Evolutionary conservation across 306 rosid species (phyloP).

Genomic region (Chamaecrista fasciculata): DNA sequence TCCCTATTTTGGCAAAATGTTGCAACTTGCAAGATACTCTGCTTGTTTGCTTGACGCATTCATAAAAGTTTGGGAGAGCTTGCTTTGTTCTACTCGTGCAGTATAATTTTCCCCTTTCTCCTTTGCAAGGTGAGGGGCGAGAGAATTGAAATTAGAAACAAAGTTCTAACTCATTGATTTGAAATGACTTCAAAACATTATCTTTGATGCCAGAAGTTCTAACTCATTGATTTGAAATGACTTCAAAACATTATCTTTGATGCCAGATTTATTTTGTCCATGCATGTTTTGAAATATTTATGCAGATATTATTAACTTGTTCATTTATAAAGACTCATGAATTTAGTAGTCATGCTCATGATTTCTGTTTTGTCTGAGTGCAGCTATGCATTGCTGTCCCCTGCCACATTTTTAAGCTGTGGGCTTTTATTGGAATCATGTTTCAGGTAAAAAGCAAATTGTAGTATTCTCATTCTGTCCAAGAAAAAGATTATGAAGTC

Average conservation of each 20-base stretch:
- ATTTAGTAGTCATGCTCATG: constrained; percentile 22
- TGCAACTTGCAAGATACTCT: constrained; percentile 7
- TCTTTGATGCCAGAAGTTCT: constrained; percentile 4
- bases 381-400: constrained; percentile 98
- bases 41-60: constrained; percentile 21
- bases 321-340: constrained; percentile 4
- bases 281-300: neutral
- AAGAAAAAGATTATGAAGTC: neutral
- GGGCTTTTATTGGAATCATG: constrained; percentile 96
- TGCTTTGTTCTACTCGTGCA: neutral
- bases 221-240: neutral
- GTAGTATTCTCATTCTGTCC: neutral
- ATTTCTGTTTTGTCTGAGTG: constrained; percentile 30
- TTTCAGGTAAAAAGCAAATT: constrained; percentile 57
- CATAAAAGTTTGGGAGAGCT: neutral
- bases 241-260: neutral
- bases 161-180: constrained; percentile 4
- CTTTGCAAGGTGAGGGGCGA: neutral
- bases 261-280: no score
- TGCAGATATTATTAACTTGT: constrained; percentile 11
- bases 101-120: neutral
- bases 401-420: constrained; percentile 85
- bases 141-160: neutral
- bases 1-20: neutral
- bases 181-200: neutral